A percentile compares a stretch with the other conserved stretches of the same genome.
These are phyloP conservation scores for Arabis alpina DNA, from an alignment of 345 rosid genomes.

Conservation along the genomic window DNA sequence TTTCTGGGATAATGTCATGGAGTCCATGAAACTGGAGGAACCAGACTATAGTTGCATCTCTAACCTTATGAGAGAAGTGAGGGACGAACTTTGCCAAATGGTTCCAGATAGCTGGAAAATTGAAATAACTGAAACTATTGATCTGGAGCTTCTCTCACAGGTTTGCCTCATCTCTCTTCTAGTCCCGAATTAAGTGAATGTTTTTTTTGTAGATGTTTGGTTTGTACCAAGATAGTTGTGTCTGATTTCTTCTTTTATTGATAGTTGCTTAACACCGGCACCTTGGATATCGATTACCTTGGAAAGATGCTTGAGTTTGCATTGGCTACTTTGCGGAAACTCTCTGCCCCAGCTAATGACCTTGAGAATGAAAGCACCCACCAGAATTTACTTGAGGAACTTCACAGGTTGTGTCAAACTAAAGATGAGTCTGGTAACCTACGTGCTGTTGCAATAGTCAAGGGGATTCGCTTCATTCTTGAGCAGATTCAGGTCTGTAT, in stretches of 20 bases:
- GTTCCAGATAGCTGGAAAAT: slow-evolving; percentile 84
- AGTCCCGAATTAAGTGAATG: background rate
- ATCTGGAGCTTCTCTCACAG: slow-evolving; percentile 79
- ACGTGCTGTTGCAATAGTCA: slow-evolving; percentile 64
- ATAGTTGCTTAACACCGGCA: slow-evolving; percentile 75
- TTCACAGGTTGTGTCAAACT: slow-evolving; percentile 60
- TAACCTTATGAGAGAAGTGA: slow-evolving; percentile 83
- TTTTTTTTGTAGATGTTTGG: background rate
- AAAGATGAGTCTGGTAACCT: slow-evolving; percentile 51
- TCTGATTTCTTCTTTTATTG: slow-evolving; percentile 24
- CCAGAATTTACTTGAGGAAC: slow-evolving; percentile 60
- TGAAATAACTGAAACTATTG: slow-evolving; percentile 72
- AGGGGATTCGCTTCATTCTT: slow-evolving; percentile 80
- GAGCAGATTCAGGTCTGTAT: slow-evolving; percentile 81
- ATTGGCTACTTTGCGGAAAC: slow-evolving; percentile 71
- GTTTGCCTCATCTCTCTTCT: slow-evolving; percentile 41
- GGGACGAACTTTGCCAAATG: slow-evolving; percentile 85
- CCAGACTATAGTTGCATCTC: slow-evolving; percentile 68
- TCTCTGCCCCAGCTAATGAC: slow-evolving; percentile 75
- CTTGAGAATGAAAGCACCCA: slow-evolving; percentile 60
- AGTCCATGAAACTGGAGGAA: slow-evolving; percentile 64
- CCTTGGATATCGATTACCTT: slow-evolving; percentile 73
- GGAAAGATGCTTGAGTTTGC: slow-evolving; percentile 80
- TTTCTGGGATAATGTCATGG: slow-evolving; percentile 84
- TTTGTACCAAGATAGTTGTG: background rate